A percentile compares a stretch with the other conserved stretches of the same genome.
phyloP scores from a whole-genome alignment of 140 eudicot genomes.

The Stevia rebaudiana region DNA sequence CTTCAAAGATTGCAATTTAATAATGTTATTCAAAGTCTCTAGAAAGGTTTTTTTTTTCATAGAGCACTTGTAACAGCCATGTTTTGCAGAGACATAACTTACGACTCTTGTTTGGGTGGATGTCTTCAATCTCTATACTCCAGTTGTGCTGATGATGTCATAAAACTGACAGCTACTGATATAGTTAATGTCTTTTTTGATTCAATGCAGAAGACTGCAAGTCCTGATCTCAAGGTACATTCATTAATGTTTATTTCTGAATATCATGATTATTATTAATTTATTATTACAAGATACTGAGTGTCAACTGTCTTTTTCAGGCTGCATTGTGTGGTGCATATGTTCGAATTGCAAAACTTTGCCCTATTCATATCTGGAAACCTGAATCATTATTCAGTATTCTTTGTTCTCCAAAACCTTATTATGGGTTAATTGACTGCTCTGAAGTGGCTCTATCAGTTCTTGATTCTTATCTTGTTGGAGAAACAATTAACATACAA shows the following conservation, averaged over 20 bases:
- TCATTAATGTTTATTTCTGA: slow-evolving; percentile 7
- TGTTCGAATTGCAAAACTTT: slow-evolving; percentile 57
- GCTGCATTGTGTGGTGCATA: slow-evolving; percentile 77
- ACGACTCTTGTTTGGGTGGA: slow-evolving; percentile 74
- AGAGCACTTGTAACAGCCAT: slow-evolving; percentile 14
- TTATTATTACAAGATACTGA: slow-evolving; percentile 8
- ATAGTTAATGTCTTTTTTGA: slow-evolving; percentile 53
- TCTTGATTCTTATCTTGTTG: slow-evolving; percentile 49
- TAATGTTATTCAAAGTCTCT: background rate
- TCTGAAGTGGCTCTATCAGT: slow-evolving; percentile 59
- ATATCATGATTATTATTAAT: background rate
- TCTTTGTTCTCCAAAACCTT: slow-evolving; percentile 56
- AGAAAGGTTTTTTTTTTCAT: background rate
- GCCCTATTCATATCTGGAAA: slow-evolving; percentile 80
- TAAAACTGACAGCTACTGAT: slow-evolving; percentile 69
- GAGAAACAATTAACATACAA: slow-evolving; percentile 28
- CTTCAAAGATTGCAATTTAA: background rate
- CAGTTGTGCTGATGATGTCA: slow-evolving; percentile 56
- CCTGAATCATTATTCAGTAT: slow-evolving; percentile 58
- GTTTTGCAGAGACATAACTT: slow-evolving; percentile 52
- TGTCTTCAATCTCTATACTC: slow-evolving; percentile 77
- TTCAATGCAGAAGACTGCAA: slow-evolving; percentile 55
- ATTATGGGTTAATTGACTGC: slow-evolving; percentile 55
- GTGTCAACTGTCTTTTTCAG: slow-evolving; percentile 33
- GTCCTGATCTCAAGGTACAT: slow-evolving; percentile 78